phyloP scores from a whole-genome alignment of 2,329 filamentous ascomycete genomes.

The Colletotrichum tropicicola region DNA sequence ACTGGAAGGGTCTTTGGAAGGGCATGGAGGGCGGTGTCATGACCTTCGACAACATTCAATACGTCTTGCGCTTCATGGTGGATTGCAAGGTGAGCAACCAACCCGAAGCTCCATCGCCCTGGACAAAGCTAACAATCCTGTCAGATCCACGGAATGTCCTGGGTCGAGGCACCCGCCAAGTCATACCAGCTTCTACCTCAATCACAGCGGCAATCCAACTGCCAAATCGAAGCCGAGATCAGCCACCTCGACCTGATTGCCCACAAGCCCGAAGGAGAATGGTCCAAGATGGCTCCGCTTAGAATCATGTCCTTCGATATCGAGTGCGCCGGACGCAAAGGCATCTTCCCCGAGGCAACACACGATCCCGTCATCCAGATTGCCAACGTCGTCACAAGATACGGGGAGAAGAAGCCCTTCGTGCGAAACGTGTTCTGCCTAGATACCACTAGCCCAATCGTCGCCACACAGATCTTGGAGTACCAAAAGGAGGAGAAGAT shows the following conservation, averaged over 20 bases:
- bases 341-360: conserved; percentile 93
- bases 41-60: conserved; percentile 97
- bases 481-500: conserved; percentile 86
- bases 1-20: conserved; percentile 93
- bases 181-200: conserved; percentile 77
- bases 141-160: conserved; percentile 92
- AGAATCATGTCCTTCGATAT: conserved; percentile 97
- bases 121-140: conserved; percentile 1
- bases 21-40: conserved; percentile 74
- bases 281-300: conserved; percentile 97
- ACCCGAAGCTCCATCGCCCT: not conserved
- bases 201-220: conserved; percentile 82
- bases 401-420: conserved; percentile 95
- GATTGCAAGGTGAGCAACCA: conserved; percentile 76
- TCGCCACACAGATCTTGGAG: conserved; percentile 91
- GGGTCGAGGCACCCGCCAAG: conserved; percentile 84
- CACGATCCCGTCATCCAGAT: conserved; percentile 97
- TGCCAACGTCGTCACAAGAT: conserved; percentile 92
- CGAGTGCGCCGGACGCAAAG: conserved; percentile 96
- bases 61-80: conserved; percentile 96
- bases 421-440: conserved; percentile 96
- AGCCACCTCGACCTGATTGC: conserved; percentile 86
- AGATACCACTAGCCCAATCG: conserved; percentile 90
- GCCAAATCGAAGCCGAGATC: conserved; percentile 92
- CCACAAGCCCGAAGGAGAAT: conserved; percentile 90